Conservation (phyloP, 2,329 filamentous ascomycete genomes). For the Epichloe gansuensis region DNA sequence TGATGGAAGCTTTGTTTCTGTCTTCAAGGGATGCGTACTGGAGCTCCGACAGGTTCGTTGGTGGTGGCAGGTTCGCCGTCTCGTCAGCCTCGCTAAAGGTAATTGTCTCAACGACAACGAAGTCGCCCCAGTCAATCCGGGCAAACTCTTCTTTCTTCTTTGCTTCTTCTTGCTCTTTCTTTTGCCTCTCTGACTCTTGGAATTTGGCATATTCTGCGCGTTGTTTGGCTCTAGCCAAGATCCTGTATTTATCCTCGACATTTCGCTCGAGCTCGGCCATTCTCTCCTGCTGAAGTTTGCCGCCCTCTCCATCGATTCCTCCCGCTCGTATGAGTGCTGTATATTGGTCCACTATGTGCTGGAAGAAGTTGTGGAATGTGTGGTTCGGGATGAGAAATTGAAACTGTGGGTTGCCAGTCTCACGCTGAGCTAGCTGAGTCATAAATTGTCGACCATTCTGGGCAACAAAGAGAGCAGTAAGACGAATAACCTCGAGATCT, state of each 20-base stretch:
- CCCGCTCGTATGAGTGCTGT: conserved; percentile 60
- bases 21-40: conserved; percentile 93
- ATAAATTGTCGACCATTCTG: conserved; percentile 88
- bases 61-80: conserved; percentile 71
- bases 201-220: conserved; percentile 79
- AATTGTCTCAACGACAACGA: conserved; percentile 90
- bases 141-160: conserved; percentile 65
- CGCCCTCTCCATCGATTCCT: conserved; percentile 52
- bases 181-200: conserved; percentile 72
- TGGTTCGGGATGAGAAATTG: conserved; percentile 93
- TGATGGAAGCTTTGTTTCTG: conserved; percentile 81
- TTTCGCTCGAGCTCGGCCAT: conserved; percentile 64
- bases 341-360: conserved; percentile 86
- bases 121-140: conserved; percentile 96
- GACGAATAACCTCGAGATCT: conserved; percentile 61
- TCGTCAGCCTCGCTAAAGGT: conserved; percentile 85
- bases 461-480: conserved; percentile 85
- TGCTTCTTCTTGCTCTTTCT: conserved; percentile 79
- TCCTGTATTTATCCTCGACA: conserved; percentile 64
- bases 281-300: conserved; percentile 59
- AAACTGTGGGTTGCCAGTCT: conserved; percentile 86
- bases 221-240: conserved; percentile 70
- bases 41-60: conserved; percentile 79
- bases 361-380: conserved; percentile 92
- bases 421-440: conserved; percentile 77